Evolutionary conservation across 2,329 filamentous ascomycete species (phyloP).

Genomic region (Scleromitrula shiraiana): DNA sequence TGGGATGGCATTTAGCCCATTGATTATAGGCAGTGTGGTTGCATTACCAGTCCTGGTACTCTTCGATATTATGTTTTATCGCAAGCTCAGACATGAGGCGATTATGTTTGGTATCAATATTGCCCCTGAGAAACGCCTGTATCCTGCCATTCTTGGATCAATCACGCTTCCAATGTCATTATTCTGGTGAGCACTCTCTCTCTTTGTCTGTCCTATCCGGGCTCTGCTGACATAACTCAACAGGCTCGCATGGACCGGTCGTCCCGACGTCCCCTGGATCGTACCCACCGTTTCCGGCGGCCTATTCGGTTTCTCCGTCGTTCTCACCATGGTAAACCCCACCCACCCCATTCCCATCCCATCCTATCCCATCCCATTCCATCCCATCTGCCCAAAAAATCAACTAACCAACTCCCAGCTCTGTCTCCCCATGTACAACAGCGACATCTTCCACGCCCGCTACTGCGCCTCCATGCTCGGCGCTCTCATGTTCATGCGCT

Average conservation of each 20-base stretch:
- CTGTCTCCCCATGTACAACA: slow-evolving; percentile 4
- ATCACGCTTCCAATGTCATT: slow-evolving; percentile 23
- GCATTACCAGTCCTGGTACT: slow-evolving; percentile 2
- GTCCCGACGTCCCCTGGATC: slow-evolving; percentile 23
- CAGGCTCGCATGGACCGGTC: slow-evolving; percentile 19
- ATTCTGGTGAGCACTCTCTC: slow-evolving; percentile 30
- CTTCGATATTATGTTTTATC: slow-evolving; percentile 6
- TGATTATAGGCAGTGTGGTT: slow-evolving; percentile 5
- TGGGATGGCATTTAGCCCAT: slow-evolving; percentile 10
- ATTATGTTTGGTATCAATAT: not conserved
- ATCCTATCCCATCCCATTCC: too few species aligned
- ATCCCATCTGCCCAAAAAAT: not conserved
- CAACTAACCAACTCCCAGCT: not conserved
- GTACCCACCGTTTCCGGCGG: slow-evolving; percentile 24
- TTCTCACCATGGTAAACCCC: slow-evolving; percentile 47
- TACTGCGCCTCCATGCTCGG: slow-evolving; percentile 6
- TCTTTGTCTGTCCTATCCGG: accelerated
- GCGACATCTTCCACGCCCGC: slow-evolving; percentile 3
- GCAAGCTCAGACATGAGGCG: not conserved
- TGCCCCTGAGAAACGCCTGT: slow-evolving; percentile 49
- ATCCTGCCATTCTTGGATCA: slow-evolving; percentile 45
- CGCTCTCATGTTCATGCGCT: slow-evolving; percentile 13
- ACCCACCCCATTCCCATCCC: accelerated
- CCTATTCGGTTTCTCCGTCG: slow-evolving; percentile 49
- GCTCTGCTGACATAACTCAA: not conserved